Conservation (phyloP, 345 rosid genomes). For the Salix caprea region DNA sequence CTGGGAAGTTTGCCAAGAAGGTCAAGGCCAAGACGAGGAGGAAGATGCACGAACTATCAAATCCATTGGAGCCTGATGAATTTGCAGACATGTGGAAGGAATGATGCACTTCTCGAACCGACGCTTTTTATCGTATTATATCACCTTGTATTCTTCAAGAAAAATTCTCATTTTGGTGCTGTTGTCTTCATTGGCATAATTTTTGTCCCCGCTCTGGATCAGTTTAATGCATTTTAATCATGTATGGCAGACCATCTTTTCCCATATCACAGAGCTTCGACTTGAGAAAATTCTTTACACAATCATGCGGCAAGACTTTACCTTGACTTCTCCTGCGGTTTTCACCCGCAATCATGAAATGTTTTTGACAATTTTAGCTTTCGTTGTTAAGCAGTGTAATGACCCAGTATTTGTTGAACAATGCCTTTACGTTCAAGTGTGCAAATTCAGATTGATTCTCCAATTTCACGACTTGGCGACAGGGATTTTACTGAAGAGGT, state of each 20-base stretch:
- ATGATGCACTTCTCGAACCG: neutral
- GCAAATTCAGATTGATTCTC: neutral
- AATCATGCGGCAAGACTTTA: neutral
- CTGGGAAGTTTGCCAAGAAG: constrained; percentile 78
- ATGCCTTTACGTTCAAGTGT: neutral
- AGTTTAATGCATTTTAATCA: neutral
- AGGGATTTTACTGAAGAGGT: neutral
- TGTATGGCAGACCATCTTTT: neutral
- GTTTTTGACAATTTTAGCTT: neutral
- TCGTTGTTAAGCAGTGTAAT: neutral
- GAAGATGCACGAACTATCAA: constrained; percentile 77
- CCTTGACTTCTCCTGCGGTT: neutral
- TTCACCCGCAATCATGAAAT: neutral
- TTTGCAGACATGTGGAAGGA: constrained; percentile 94
- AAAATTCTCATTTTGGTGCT: neutral
- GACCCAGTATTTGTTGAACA: neutral
- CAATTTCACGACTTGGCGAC: neutral
- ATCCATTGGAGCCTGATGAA: constrained; percentile 87
- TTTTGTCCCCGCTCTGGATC: neutral
- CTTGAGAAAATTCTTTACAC: neutral
- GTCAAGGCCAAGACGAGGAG: constrained; percentile 86
- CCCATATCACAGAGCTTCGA: neutral
- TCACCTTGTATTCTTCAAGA: neutral
- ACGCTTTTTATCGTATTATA: neutral
- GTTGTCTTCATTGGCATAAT: neutral